These are phyloP conservation scores for Dothistroma pini DNA, from an alignment of 2,329 filamentous ascomycete species.

Conservation along the genomic window DNA sequence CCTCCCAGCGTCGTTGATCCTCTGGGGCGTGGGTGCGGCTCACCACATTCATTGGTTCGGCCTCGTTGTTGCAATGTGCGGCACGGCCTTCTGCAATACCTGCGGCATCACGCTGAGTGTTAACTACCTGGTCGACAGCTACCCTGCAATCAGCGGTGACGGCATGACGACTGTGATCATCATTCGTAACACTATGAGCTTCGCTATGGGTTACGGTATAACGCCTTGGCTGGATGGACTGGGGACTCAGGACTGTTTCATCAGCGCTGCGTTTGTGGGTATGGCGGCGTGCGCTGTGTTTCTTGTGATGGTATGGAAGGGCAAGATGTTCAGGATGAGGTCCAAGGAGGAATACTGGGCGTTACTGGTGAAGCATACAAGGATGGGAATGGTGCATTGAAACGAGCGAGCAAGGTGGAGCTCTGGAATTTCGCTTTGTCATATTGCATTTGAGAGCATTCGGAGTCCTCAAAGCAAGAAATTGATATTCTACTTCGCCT, in stretches of 20 bases:
- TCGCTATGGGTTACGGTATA: constrained; percentile 47
- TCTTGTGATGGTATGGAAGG: constrained; percentile 23
- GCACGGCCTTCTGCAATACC: constrained; percentile 42
- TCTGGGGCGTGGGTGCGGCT: constrained; percentile 48
- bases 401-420: too few relatives aligned
- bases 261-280: constrained; percentile 41
- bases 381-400: constrained; percentile 1
- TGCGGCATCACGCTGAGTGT: constrained; percentile 40
- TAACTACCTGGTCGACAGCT: constrained; percentile 43
- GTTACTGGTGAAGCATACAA: neutral
- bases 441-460: too few relatives aligned
- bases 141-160: constrained; percentile 43
- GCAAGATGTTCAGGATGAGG: constrained; percentile 16
- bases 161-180: constrained; percentile 45
- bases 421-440: too few relatives aligned
- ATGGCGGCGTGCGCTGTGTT: constrained; percentile 37
- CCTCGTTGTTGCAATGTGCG: constrained; percentile 42
- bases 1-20: constrained; percentile 42
- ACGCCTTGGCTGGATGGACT: constrained; percentile 39
- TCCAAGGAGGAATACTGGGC: constrained; percentile 17
- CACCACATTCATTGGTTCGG: constrained; percentile 47
- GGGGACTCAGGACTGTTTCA: constrained; percentile 41
- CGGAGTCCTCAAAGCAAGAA: too few relatives aligned
- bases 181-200: constrained; percentile 47
- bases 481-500: too few relatives aligned